Conservation (phyloP, 768 basidiomycete species). For the Gloeostereum incarnatum region DNA sequence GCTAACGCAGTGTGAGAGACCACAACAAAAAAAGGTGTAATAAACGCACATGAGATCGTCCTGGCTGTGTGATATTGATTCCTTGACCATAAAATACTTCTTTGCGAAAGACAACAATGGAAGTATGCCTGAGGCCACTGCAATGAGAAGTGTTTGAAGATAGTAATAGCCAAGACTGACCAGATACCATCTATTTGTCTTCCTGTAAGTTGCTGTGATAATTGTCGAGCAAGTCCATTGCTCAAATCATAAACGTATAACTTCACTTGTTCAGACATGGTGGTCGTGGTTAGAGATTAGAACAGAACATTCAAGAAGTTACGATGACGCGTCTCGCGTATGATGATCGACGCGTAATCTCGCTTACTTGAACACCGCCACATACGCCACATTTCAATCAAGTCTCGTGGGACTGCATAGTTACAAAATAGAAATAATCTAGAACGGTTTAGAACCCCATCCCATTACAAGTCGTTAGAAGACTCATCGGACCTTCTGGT, state of each 20-base stretch:
- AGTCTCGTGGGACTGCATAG: no score
- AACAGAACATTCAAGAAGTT: no score
- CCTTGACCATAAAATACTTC: conserved; percentile 92
- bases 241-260: conserved; percentile 91
- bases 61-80: conserved; percentile 62
- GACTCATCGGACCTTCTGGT: no score
- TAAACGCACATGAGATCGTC: conserved; percentile 68
- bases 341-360: no score
- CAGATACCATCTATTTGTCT: conserved; percentile 92
- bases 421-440: no score
- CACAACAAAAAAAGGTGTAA: background rate
- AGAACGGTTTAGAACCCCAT: no score
- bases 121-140: conserved; percentile 67
- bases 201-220: conserved; percentile 78
- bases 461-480: no score
- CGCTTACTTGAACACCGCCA: no score
- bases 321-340: no score
- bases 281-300: no score
- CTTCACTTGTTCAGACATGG: conserved; percentile 43
- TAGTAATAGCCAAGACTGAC: conserved; percentile 27
- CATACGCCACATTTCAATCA: no score
- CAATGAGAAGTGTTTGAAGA: background rate
- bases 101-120: conserved; percentile 77
- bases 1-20: conserved; percentile 26
- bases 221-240: conserved; percentile 70